Percentiles rank a stretch among this genome's conserved stretches.
phyloP scores from a whole-genome alignment of 2,329 filamentous ascomycete genomes.

The Tolypocladium sp. region DNA sequence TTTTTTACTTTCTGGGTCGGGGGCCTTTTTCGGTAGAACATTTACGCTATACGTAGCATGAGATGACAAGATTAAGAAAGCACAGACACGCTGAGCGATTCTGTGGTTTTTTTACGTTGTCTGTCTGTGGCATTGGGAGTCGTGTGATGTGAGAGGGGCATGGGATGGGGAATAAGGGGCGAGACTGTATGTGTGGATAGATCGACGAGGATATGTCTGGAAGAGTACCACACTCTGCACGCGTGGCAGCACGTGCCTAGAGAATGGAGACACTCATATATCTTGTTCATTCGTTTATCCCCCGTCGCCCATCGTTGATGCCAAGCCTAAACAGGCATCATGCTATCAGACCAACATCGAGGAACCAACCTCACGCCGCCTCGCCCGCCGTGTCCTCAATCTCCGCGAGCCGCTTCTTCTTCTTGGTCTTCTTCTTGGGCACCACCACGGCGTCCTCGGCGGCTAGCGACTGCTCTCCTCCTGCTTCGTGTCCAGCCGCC shows the following conservation, averaged over 20 bases:
- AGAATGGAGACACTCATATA: background rate
- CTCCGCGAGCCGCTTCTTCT: slow-evolving; percentile 24
- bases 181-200: background rate
- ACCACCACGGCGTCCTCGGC: slow-evolving; percentile 16
- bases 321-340: background rate
- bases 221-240: background rate
- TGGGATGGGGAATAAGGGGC: background rate
- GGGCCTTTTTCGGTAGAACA: background rate
- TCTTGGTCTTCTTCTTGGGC: slow-evolving; percentile 41
- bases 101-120: background rate
- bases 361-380: background rate
- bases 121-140: background rate
- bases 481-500: background rate
- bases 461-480: background rate
- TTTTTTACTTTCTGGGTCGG: background rate
- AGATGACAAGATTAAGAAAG: background rate
- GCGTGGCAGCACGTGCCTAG: background rate
- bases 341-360: background rate
- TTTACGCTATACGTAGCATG: background rate
- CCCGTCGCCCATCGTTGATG: background rate
- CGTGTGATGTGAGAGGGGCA: background rate
- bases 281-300: background rate
- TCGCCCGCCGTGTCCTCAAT: slow-evolving; percentile 15
- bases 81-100: background rate
- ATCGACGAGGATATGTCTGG: background rate